Evolutionary conservation across 176 grass and related monocot genomes (phyloP), one percentile per base, ranked within the genome.

Genomic region (Ensete ventricosum): DNA sequence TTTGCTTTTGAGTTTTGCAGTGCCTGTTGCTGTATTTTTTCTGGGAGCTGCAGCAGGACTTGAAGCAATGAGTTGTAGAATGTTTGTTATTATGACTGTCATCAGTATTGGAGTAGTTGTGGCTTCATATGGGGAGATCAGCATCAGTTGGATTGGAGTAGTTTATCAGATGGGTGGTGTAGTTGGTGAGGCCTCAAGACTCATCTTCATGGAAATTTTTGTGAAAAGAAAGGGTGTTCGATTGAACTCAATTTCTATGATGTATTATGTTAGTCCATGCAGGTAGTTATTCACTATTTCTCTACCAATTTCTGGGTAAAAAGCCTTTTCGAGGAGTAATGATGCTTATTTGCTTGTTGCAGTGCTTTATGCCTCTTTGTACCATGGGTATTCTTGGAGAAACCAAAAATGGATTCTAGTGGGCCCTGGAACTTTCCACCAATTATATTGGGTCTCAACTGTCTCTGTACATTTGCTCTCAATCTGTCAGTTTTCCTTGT

Each of bases 131-230:
- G 95, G 95, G 53, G 95, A 98, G 80, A 89, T 98, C 54, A 98
- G 85, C 23, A 94, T 98, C 74, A 89, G 55, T 71, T 98, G 95
- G 95, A 82, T 91, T 52, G 95, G 95, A 57, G 95, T 98, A 43
- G 88, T 98, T 69, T 98, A 98, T 73, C 95, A 98, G 78, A 98
- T 98, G 95, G 95, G 95, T 60, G 95, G 95, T 62, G 90, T 98
- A 48, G 55, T 98, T 21, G 95, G 90, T 50, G 95, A 98, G 82
- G 95, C 95, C 67, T 75, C 88, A 69, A 93, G 95, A 75, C 95
- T 98, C 68, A 89, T 94, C 72, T 98, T 98, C 76, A 93, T 98
- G 20, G 95, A 98, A 77, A 91, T 98, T 80, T 98, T 98, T 84
- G 80, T 98, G 69, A 98, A 98, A 84, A 98, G 89, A 85, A 98